Conservation (phyloP, 2,329 filamentous ascomycete species). For the Alternaria gansuensis region DNA sequence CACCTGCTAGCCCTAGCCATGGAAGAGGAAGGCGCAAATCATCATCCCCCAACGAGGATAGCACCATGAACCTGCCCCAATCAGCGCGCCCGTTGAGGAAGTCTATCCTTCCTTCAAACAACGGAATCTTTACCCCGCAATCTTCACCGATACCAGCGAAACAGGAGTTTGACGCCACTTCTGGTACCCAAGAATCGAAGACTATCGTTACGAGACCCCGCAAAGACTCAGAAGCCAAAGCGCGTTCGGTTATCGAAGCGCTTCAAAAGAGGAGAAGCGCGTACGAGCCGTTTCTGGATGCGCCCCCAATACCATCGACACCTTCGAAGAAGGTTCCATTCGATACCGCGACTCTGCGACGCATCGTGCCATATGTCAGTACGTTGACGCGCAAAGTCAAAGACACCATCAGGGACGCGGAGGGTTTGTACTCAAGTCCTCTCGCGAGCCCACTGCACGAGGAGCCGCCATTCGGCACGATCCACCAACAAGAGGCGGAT, state of each 20-base stretch:
- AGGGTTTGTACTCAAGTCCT: constrained; percentile 59
- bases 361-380: constrained; percentile 66
- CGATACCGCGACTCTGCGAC: constrained; percentile 69
- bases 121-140: constrained; percentile 50
- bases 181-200: constrained; percentile 37
- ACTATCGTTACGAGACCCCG: constrained; percentile 56
- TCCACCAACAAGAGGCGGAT: constrained; percentile 47
- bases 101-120: constrained; percentile 49
- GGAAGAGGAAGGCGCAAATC: constrained; percentile 43
- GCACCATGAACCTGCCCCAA: constrained; percentile 34
- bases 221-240: constrained; percentile 66
- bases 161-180: constrained; percentile 35
- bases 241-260: constrained; percentile 69
- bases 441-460: constrained; percentile 47
- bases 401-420: constrained; percentile 57
- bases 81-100: constrained; percentile 41
- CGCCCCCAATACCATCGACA: constrained; percentile 37
- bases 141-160: constrained; percentile 44
- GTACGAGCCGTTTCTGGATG: constrained; percentile 37
- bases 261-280: constrained; percentile 61
- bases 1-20: constrained; percentile 51
- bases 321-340: constrained; percentile 67
- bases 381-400: constrained; percentile 60
- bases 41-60: constrained; percentile 41
- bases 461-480: constrained; percentile 50